Conservation (phyloP, 2,329 filamentous ascomycete species). For the Chaetomium globosum region DNA sequence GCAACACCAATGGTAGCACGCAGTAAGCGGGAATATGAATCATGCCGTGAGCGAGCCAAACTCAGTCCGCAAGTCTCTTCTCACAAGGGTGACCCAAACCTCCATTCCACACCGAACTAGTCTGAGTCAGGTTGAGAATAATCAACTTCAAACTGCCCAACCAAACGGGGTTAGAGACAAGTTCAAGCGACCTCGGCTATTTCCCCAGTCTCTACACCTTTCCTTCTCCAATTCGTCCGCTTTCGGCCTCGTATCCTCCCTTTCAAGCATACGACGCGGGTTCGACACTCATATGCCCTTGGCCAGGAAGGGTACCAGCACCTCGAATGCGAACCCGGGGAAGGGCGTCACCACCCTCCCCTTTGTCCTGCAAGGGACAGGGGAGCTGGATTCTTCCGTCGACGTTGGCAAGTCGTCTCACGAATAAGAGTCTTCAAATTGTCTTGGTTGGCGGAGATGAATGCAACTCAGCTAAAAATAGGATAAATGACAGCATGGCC, state of each 20-base stretch:
- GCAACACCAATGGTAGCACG: conserved; percentile 5
- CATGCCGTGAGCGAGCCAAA: neutral
- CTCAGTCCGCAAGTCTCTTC: neutral
- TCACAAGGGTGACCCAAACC: neutral
- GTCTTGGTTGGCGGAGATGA: neutral
- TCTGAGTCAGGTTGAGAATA: neutral
- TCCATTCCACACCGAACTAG: neutral
- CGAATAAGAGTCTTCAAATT: neutral
- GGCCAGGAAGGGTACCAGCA: neutral
- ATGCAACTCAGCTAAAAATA: conserved; percentile 25
- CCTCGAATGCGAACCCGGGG: neutral
- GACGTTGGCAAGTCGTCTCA: neutral
- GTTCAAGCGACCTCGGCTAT: neutral
- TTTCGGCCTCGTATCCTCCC: neutral
- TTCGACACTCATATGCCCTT: neutral
- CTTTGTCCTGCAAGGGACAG: neutral
- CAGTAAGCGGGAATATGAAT: conserved; percentile 19
- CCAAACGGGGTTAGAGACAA: neutral
- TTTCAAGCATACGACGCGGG: neutral
- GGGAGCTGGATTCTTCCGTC: neutral
- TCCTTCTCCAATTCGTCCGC: neutral
- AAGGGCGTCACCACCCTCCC: neutral
- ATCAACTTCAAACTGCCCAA: conserved; percentile 6
- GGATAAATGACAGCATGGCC: conserved; percentile 8
- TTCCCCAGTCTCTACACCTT: neutral